phyloP scores from a whole-genome alignment of 2,329 filamentous ascomycete genomes.

The Trichoderma asperellum region DNA sequence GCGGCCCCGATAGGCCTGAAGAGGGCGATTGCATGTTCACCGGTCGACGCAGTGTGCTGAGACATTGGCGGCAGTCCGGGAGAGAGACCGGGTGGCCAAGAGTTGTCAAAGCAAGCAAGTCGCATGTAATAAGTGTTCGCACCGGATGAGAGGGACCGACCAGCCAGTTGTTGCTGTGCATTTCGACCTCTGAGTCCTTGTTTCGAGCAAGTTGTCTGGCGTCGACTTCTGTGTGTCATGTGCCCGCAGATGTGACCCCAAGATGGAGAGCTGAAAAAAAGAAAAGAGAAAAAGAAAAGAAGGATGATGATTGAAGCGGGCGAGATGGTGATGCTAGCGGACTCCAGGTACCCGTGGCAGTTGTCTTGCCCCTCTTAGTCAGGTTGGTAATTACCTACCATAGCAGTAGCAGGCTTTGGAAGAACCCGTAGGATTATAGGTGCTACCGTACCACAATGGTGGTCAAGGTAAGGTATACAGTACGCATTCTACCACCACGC shows the following conservation, averaged over 20 bases:
- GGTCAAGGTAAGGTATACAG: not conserved
- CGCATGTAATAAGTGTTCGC: not conserved
- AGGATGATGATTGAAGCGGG: not conserved
- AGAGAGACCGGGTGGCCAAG: conserved; percentile 8
- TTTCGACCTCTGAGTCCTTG: not conserved
- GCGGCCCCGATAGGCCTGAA: conserved; percentile 18
- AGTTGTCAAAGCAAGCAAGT: not conserved
- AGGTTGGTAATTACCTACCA: too few species aligned
- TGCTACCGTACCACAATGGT: not conserved
- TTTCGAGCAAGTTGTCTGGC: not conserved
- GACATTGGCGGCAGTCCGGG: conserved; percentile 21
- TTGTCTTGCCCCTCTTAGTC: not conserved
- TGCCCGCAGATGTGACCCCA: not conserved
- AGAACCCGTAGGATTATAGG: not conserved
- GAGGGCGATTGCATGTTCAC: conserved; percentile 22
- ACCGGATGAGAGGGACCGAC: not conserved
- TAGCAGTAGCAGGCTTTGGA: not conserved
- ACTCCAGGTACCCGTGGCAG: not conserved
- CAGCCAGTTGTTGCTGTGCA: not conserved
- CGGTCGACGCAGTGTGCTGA: conserved; percentile 14
- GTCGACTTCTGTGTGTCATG: not conserved
- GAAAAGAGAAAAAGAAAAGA: not conserved
- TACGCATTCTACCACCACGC: not conserved
- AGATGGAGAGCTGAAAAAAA: not conserved
- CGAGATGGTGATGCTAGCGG: not conserved